These are phyloP conservation scores for Aureobasidium sp. DNA, from an alignment of 2,329 filamentous ascomycete genomes.

Conservation along the genomic window DNA sequence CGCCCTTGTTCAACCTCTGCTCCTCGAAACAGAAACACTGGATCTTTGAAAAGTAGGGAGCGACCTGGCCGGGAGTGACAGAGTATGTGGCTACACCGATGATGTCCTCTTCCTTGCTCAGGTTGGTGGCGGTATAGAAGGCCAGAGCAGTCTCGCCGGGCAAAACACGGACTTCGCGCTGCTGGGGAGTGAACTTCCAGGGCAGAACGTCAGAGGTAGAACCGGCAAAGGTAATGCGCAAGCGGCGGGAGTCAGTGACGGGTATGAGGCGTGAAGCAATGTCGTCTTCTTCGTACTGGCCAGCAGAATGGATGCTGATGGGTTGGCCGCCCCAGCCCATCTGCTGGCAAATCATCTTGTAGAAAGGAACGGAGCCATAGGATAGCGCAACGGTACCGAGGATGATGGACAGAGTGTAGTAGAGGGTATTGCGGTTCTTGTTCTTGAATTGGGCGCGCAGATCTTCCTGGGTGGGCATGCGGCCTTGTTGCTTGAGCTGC, in stretches of 20 bases:
- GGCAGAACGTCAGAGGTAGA: conserved; percentile 91
- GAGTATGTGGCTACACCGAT: conserved; percentile 98
- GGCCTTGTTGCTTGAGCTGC: conserved; percentile 24
- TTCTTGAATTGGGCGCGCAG: conserved; percentile 57
- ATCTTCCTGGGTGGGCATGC: conserved; percentile 54
- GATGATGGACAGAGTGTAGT: conserved; percentile 70
- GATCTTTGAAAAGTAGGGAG: conserved; percentile 98
- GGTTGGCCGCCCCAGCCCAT: conserved; percentile 92
- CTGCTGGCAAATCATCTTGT: conserved; percentile 78
- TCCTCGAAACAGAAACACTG: conserved; percentile 99
- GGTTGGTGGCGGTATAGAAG: conserved; percentile 96
- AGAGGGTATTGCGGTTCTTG: conserved; percentile 63
- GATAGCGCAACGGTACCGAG: conserved; percentile 72
- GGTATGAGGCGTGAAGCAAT: conserved; percentile 67
- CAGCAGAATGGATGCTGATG: conserved; percentile 60
- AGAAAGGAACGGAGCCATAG: conserved; percentile 78
- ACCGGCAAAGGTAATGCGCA: conserved; percentile 93
- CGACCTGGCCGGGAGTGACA: conserved; percentile 90
- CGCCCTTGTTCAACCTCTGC: conserved; percentile 86
- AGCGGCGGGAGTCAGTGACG: conserved; percentile 70
- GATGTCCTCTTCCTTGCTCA: conserved; percentile 73
- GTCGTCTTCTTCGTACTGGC: conserved; percentile 44
- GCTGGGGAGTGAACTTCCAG: conserved; percentile 96
- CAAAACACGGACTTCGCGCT: conserved; percentile 89
- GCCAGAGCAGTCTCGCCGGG: conserved; percentile 95